Evolutionary conservation across 148 eudicot genomes (phyloP), one percentile per base, ranked within the genome.

Genomic region (Hydrangea macrophylla): DNA sequence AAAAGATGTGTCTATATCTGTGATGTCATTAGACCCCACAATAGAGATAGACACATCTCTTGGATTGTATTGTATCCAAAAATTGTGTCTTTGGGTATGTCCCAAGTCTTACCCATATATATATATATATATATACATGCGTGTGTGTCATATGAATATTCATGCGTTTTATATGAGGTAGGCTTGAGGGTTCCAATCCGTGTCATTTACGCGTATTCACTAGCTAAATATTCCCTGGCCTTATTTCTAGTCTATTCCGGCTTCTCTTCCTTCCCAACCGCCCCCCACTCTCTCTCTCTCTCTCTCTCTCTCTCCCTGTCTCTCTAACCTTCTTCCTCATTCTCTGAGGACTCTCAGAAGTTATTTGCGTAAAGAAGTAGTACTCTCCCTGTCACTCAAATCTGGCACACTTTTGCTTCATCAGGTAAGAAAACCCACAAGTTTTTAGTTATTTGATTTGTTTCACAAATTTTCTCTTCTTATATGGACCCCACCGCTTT

Each of bases 141-240:
- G n/a, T n/a, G n/a, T n/a, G n/a, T n/a, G n/a, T n/a, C n/a, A n/a
- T n/a, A n/a, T n/a, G n/a, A n/a, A n/a, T n/a, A n/a, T n/a, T n/a
- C n/a, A n/a, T n/a, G n/a, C n/a, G n/a, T n/a, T n/a, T n/a, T 35
- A 8, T 35, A 2, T 48, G 23, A 44, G 13, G 17, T 3, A 10
- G 17, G 55, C 67, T 23, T 27, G 24, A 44, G n/a, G n/a, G n/a
- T n/a, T n/a, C n/a, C n/a, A n/a, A n/a, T n/a, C 55, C 67, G 67
- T 44, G 67, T 45, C 9, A 18, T 44, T 9, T 64, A 55, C 55
- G 67, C 55, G 67, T 44, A 40, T 44, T 44, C 37, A 33, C 54
- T 9, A 12, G 23, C 36, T 24, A 42, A 51, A 64, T 44, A 18
- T n/a, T 44, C 6, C 15, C 3, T 39, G 51, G n/a, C n/a, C 66